Conservation (phyloP, 2,329 filamentous ascomycete species). For the Ophiosphaerella narmari region DNA sequence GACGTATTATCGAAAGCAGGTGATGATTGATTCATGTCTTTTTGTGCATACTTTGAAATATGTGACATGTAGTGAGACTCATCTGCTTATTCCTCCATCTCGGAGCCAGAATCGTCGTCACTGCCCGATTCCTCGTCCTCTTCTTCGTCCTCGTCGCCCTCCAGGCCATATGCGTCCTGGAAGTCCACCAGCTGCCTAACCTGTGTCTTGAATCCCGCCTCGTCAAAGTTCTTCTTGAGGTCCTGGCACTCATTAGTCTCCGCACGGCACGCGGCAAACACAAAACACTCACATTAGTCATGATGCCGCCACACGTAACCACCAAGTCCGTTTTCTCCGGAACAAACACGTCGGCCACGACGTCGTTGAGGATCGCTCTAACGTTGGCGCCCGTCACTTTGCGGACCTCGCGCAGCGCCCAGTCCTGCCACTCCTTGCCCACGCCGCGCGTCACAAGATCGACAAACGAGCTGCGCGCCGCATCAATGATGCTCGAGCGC, state of each 20-base stretch:
- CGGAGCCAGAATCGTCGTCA: constrained; percentile 27
- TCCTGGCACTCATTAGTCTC: constrained; percentile 55
- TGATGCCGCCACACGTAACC: constrained; percentile 82
- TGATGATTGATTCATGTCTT: not conserved
- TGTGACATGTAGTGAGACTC: too few species aligned
- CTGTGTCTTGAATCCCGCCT: constrained; percentile 77
- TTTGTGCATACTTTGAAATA: not conserved
- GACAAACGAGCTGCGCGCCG: constrained; percentile 82
- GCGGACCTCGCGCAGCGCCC: constrained; percentile 76
- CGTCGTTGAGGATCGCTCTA: constrained; percentile 70
- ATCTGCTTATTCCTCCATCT: constrained; percentile 29
- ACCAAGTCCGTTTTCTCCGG: constrained; percentile 82
- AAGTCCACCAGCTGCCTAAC: constrained; percentile 77
- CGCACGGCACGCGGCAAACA: constrained; percentile 1
- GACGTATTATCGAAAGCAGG: not conserved
- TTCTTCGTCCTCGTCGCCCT: constrained; percentile 62
- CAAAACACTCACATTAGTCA: constrained; percentile 74
- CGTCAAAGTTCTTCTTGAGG: constrained; percentile 74
- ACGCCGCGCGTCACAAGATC: constrained; percentile 78
- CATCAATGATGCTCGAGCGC: constrained; percentile 80
- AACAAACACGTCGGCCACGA: constrained; percentile 80
- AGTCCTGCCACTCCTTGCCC: constrained; percentile 75
- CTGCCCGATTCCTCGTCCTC: constrained; percentile 64
- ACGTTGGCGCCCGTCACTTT: constrained; percentile 78
- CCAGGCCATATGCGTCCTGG: constrained; percentile 86